Conservation (phyloP, 352 stramenopile species). For the Pythium plurisporium region DNA sequence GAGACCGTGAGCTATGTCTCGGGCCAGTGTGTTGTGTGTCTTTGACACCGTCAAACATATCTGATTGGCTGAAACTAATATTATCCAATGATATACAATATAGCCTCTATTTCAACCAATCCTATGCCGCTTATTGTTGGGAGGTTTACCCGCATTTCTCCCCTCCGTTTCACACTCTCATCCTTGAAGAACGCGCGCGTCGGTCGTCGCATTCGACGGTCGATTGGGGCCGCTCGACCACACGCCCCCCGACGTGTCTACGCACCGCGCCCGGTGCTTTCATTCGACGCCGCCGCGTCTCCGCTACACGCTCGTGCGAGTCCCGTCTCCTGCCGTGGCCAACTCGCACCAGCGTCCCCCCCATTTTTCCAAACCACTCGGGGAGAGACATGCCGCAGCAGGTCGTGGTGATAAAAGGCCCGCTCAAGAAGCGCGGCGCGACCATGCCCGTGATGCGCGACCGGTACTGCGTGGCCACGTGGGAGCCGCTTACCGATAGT, state of each 20-base stretch:
- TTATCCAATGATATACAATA: background rate
- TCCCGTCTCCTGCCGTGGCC: background rate
- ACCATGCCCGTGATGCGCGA: slow-evolving; percentile 79
- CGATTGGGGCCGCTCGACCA: background rate
- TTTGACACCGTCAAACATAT: background rate
- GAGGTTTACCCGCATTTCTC: no score
- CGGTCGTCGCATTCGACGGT: background rate
- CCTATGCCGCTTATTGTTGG: background rate
- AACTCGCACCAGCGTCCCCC: background rate
- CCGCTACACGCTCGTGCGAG: background rate
- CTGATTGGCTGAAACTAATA: slow-evolving; percentile 1
- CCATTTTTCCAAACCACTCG: background rate
- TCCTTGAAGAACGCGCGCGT: background rate
- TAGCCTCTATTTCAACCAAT: background rate
- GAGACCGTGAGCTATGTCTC: background rate
- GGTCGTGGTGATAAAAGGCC: slow-evolving; percentile 51
- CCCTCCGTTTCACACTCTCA: background rate
- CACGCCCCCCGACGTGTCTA: background rate
- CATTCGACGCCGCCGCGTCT: background rate
- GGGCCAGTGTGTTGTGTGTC: background rate
- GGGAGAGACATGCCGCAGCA: background rate
- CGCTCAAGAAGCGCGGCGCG: slow-evolving; percentile 64
- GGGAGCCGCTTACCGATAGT: slow-evolving; percentile 28
- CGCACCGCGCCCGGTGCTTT: background rate
- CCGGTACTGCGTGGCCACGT: slow-evolving; percentile 78